Evolutionary conservation across 2,329 filamentous ascomycete species (phyloP), one percentile per base, ranked within the genome.

Genomic region (Penicillium fuscoglaucum): DNA sequence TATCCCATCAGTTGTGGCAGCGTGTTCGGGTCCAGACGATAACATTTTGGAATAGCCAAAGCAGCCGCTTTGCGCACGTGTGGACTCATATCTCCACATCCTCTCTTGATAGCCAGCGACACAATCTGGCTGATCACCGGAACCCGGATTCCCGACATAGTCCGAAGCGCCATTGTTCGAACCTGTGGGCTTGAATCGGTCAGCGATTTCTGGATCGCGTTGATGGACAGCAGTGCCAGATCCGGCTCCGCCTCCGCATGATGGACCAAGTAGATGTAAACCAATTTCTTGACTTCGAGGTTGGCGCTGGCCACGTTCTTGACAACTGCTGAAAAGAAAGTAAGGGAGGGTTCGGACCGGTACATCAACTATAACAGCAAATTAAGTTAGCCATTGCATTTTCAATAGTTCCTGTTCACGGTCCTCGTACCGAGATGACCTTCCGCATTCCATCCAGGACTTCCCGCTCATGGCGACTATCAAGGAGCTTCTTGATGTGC

Each of bases 91-190:
- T 99, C 95, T 37, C 87, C 91, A 24, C 87, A 86, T 5, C 95
- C 95, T 70, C 95, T 91, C 76, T 97, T 97, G 78, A 99, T 97
- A 4, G 92, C 95, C 59, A 99, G 79, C 17, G 91, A 93, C 17
- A 99, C 93, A 63, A 99, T 98, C 78, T 98, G 95, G 69, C 91
- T 96, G 76, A 99, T 99, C 52, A 97, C 93, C 0, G 95, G 93
- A 1, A 99, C 93, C n/a, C 90, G 85, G 63, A 99, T 98, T 13
- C 91, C 92, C 0, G 93, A 96, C 93, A 99, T 99, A 64, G 95
- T 96, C 63, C 93, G 91, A 61, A 99, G 82, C 0, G 95, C 95
- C 69, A 99, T 88, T 24, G 93, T 91, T 65, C 95, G 88, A 21
- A 97, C 87, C 71, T 96, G 90, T 1, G 95, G 91, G 73, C 93